Evolutionary conservation across 2,329 filamentous ascomycete genomes (phyloP).

Genomic region (Elsinoe australis): DNA sequence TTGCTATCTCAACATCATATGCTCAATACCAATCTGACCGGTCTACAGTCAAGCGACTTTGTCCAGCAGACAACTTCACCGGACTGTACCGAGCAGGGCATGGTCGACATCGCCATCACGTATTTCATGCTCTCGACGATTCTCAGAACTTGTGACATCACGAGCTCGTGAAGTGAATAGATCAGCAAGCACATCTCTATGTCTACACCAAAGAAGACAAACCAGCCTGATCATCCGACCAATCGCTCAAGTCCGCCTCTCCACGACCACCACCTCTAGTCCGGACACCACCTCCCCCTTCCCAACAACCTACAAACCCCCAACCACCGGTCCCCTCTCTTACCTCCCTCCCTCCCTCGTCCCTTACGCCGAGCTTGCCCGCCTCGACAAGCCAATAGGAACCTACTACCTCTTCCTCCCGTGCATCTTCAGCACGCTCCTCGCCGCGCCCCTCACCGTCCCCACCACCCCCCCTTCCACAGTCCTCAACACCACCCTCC

Average conservation of each 20-base stretch:
- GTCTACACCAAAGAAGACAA: too few species aligned
- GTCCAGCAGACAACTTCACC: too few species aligned
- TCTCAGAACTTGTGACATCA: too few species aligned
- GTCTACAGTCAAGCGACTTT: too few species aligned
- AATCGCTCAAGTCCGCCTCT: background rate
- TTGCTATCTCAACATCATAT: too few species aligned
- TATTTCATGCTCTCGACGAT: too few species aligned
- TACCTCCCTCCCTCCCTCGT: conserved; percentile 51
- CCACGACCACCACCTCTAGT: background rate
- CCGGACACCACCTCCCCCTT: background rate
- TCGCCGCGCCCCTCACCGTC: conserved; percentile 62
- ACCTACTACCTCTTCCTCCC: conserved; percentile 82
- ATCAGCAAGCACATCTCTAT: too few species aligned
- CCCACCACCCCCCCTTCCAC: conserved; percentile 55
- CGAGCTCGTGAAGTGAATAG: too few species aligned
- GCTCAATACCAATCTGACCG: too few species aligned
- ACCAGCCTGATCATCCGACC: too few species aligned
- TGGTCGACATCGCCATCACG: too few species aligned
- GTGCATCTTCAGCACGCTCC: conserved; percentile 73
- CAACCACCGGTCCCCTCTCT: conserved; percentile 63
- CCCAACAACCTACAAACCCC: conserved; percentile 50
- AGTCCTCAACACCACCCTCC: conserved; percentile 54
- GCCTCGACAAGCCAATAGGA: conserved; percentile 72
- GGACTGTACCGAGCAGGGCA: too few species aligned
- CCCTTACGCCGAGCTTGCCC: conserved; percentile 74